Base-by-base conservation (phyloP, 345 rosid species). In the Eucalyptus cloeziana region DNA sequence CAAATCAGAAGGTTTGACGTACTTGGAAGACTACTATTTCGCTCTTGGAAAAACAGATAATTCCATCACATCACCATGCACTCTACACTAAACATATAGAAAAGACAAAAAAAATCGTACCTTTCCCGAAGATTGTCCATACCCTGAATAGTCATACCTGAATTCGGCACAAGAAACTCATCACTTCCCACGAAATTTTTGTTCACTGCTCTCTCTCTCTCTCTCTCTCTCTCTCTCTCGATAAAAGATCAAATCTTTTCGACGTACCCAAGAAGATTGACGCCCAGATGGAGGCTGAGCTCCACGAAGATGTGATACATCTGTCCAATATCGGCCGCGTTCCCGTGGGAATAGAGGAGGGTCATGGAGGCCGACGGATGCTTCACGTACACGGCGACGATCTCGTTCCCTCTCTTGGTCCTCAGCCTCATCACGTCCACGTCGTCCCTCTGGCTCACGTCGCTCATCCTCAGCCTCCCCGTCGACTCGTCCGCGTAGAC, bases 321-420 rank as follows among this genome's bases (percentile, higher is more conserved):
- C 92, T 94, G 98, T 60, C 98, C 98, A 44, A 97, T 87, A 94
- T 97, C 99, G 79, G 99, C 94, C 52, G 99, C 99, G 89, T 97
- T 97, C 86, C 99, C 99, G 69, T 97, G 99, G 88, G 99, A 97
- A 90, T 95, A 97, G 44, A 97, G 89, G 52, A 97, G 89, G 17
- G 99, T 96, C 76, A 95, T 87, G 49, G 95, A 93, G 79, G 99
- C 98, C 9, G 95, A 91, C 33, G 96, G 94, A 87, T 97, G 94
- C 91, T 93, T 96, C 83, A 95, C 94, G 87, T 91, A 94, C 91
- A 95, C 89, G 12, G 95, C 98, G 40, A 94, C 92, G 60, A 97
- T 95, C 88, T 96, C 94, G 88, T 96, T 96, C 88, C 99, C 97
- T 93, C 89, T 95, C 90, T 81, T 94, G 43, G 99, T 96, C 37